Evolutionary conservation across 805 yeast genomes (phyloP).

Genomic region (Saccharomycopsis sp.): DNA sequence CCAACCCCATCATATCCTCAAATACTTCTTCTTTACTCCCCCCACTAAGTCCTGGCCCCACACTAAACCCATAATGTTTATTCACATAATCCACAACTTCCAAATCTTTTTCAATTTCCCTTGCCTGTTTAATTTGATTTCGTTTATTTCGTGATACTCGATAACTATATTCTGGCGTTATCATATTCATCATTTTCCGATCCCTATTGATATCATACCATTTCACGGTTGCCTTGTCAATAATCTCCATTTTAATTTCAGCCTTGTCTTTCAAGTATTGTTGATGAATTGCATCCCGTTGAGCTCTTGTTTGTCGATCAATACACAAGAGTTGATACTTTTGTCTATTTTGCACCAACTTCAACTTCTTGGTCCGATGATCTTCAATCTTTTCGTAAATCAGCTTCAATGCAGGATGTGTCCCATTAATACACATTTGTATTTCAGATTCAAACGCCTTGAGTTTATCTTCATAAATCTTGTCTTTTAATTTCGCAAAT

Average conservation of each 20-base stretch:
- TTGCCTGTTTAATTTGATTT: constrained; percentile 56
- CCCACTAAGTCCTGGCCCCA: constrained; percentile 59
- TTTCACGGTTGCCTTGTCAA: constrained; percentile 64
- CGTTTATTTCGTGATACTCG: constrained; percentile 33
- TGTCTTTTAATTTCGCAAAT: constrained; percentile 80
- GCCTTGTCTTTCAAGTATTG: constrained; percentile 60
- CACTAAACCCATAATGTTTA: constrained; percentile 68
- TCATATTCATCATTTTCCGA: constrained; percentile 67
- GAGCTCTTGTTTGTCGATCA: constrained; percentile 70
- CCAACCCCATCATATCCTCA: constrained; percentile 61
- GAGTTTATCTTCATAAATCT: constrained; percentile 75
- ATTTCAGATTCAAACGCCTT: constrained; percentile 71
- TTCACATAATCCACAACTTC: constrained; percentile 61
- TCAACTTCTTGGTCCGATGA: constrained; percentile 62
- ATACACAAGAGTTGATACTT: constrained; percentile 69
- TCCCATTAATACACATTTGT: constrained; percentile 76
- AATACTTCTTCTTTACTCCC: constrained; percentile 65
- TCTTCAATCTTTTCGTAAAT: constrained; percentile 64
- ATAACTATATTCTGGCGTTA: constrained; percentile 39
- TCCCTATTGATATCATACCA: constrained; percentile 94
- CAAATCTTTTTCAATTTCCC: constrained; percentile 57
- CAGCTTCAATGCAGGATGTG: constrained; percentile 81
- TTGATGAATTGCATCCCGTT: constrained; percentile 75
- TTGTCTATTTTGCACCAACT: constrained; percentile 39
- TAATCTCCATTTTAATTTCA: constrained; percentile 56